Percentiles rank a stretch among this genome's conserved stretches.
Conservation (phyloP, 1,284 basidiomycete species). For the Leccinum insolens region DNA sequence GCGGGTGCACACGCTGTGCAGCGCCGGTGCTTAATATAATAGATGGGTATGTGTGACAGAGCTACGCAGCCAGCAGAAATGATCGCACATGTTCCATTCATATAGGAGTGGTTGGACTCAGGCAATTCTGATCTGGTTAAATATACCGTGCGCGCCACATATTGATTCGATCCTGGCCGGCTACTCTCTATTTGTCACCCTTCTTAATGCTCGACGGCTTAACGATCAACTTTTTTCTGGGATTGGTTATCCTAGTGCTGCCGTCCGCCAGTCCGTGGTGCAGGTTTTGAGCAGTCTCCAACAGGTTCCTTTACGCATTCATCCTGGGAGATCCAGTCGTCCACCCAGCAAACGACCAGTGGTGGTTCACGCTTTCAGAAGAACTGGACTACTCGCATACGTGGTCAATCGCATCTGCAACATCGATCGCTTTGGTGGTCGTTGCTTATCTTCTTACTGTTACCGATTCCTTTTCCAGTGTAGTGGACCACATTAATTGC, state of each 20-base stretch:
- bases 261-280: constrained; percentile 22
- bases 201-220: constrained; percentile 36
- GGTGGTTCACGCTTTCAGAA: constrained; percentile 30
- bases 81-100: too few species aligned
- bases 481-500: constrained; percentile 26
- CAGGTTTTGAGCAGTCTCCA: constrained; percentile 31
- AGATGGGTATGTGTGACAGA: too few species aligned
- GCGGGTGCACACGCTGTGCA: too few species aligned
- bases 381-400: constrained; percentile 33
- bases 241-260: constrained; percentile 22
- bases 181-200: constrained; percentile 36
- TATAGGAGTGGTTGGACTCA: too few species aligned
- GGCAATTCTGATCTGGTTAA: too few species aligned
- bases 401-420: constrained; percentile 44
- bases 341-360: constrained; percentile 35
- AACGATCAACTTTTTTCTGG: constrained; percentile 23
- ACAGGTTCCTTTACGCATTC: constrained; percentile 35
- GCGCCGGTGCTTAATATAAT: too few species aligned
- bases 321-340: constrained; percentile 28
- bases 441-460: constrained; percentile 46
- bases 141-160: too few species aligned
- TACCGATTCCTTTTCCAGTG: constrained; percentile 38
- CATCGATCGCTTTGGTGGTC: constrained; percentile 44
- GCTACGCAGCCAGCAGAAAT: too few species aligned
- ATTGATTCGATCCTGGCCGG: constrained; percentile 22